Percentiles rank a stretch among this genome's conserved stretches.
Conservation (phyloP, 441 rosid genomes). For the Metrosideros polymorpha region DNA sequence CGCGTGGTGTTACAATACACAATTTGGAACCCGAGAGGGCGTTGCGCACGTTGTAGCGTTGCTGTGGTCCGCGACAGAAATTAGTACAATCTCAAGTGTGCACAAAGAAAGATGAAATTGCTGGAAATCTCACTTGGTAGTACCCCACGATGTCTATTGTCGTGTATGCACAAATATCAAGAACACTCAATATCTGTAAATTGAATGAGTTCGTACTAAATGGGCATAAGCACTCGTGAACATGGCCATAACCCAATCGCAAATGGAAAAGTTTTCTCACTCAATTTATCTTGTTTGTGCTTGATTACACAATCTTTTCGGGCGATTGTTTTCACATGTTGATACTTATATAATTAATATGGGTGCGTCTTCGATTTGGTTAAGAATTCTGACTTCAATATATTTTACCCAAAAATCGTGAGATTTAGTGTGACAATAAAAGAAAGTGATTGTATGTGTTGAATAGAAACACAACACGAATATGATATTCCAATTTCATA, state of each 20-base stretch:
- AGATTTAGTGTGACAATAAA: no score
- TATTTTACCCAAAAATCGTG: neutral
- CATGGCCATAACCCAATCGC: neutral
- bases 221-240: neutral
- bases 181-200: neutral
- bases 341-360: neutral
- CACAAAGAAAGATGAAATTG: no score
- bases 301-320: no score
- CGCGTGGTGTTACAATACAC: neutral
- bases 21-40: neutral
- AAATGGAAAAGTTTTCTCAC: neutral
- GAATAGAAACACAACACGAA: no score
- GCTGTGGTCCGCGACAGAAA: rapidly evolving
- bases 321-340: no score
- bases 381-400: neutral
- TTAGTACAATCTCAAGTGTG: no score
- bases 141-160: neutral
- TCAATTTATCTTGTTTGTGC: neutral
- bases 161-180: neutral
- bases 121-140: neutral
- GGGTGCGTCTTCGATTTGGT: neutral
- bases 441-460: no score
- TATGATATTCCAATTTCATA: no score
- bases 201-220: neutral
- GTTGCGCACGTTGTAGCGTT: neutral